Conservation (phyloP, 1,284 basidiomycete species). For the Anthracocystis walkeri region DNA sequence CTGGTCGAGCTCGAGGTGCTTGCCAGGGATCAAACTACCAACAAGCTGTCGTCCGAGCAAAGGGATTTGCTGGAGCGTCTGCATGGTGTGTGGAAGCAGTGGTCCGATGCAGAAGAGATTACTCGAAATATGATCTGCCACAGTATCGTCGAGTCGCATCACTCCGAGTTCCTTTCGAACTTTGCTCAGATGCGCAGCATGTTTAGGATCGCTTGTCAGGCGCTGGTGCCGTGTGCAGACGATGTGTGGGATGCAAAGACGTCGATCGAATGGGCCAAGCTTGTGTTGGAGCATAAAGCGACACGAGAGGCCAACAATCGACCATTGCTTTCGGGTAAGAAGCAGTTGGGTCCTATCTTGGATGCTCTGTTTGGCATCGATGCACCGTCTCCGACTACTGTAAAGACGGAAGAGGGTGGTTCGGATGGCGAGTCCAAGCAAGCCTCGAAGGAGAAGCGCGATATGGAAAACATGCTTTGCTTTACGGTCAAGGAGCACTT, state of each 20-base stretch:
- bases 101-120: constrained; percentile 49
- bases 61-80: constrained; percentile 31
- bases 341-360: constrained; percentile 39
- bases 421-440: not conserved
- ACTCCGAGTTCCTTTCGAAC: constrained; percentile 35
- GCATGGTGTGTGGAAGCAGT: constrained; percentile 46
- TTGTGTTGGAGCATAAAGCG: constrained; percentile 42
- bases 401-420: not conserved
- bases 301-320: constrained; percentile 26
- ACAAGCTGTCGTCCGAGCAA: constrained; percentile 38
- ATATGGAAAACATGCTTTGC: constrained; percentile 25
- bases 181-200: constrained; percentile 39
- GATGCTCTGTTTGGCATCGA: constrained; percentile 31
- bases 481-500: constrained; percentile 49
- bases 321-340: constrained; percentile 25
- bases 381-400: constrained; percentile 9
- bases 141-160: constrained; percentile 48
- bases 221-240: constrained; percentile 42
- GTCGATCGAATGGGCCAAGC: constrained; percentile 43
- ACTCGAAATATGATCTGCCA: constrained; percentile 47
- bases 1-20: constrained; percentile 49
- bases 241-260: constrained; percentile 47
- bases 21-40: constrained; percentile 22
- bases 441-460: constrained; percentile 4
- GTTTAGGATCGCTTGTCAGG: constrained; percentile 34